Evolutionary conservation across 768 basidiomycete species (phyloP).

Genomic region (Serendipita vermifera): DNA sequence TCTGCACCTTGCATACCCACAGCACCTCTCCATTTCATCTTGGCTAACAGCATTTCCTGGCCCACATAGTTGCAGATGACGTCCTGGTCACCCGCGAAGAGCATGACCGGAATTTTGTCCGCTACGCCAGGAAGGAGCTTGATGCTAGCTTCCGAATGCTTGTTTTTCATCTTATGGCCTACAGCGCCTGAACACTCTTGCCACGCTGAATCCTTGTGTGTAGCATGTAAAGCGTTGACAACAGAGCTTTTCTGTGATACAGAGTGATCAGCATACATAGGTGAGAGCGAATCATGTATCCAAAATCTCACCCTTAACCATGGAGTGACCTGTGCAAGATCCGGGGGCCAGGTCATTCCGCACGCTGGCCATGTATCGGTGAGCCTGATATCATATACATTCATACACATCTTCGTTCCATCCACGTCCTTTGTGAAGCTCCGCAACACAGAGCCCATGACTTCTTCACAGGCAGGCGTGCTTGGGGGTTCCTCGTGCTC

Average conservation of each 20-base stretch:
- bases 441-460: constrained; percentile 1
- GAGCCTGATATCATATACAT: constrained; percentile 90
- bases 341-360: constrained; percentile 97
- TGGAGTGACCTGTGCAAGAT: constrained; percentile 55
- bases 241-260: constrained; percentile 60
- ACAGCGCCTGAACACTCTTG: constrained; percentile 69
- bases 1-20: constrained; percentile 60
- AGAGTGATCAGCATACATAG: constrained; percentile 5
- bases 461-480: constrained; percentile 11
- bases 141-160: constrained; percentile 52
- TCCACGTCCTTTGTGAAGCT: constrained; percentile 22
- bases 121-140: constrained; percentile 66
- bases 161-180: constrained; percentile 44
- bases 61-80: constrained; percentile 94
- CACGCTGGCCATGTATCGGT: constrained; percentile 77
- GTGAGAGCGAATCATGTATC: constrained; percentile 5
- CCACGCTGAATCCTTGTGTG: constrained; percentile 66
- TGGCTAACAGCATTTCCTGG: constrained; percentile 70
- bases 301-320: constrained; percentile 61
- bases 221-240: constrained; percentile 68
- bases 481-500: constrained; percentile 20
- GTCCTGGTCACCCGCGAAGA: constrained; percentile 94
- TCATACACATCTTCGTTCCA: constrained; percentile 65
- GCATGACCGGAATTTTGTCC: constrained; percentile 65
- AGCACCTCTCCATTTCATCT: constrained; percentile 74